These are phyloP conservation scores for Fusarium siculi DNA, from an alignment of 2,329 filamentous ascomycete species.

Conservation along the genomic window DNA sequence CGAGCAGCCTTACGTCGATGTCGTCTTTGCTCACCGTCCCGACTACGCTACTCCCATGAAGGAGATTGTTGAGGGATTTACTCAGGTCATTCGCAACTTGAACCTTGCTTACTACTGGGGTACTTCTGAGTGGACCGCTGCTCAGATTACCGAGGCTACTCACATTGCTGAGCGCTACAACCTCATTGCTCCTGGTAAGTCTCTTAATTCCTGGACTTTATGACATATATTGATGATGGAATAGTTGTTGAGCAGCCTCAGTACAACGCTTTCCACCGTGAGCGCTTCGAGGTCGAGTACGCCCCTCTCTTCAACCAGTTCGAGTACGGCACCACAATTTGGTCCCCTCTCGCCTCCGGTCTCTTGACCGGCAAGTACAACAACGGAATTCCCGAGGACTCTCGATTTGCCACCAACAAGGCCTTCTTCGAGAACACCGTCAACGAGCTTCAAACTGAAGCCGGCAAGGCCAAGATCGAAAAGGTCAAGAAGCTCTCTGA, in stretches of 20 bases:
- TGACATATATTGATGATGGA: too few species aligned
- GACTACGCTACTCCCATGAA: conserved; percentile 42
- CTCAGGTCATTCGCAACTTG: conserved; percentile 42
- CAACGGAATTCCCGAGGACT: conserved; percentile 64
- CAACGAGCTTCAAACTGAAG: conserved; percentile 24
- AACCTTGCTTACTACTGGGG: conserved; percentile 54
- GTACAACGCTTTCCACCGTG: conserved; percentile 71
- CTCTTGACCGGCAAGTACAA: conserved; percentile 75
- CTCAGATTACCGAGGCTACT: conserved; percentile 70
- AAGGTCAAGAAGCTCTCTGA: conserved; percentile 40
- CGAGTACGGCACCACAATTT: conserved; percentile 69
- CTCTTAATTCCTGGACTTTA: too few species aligned
- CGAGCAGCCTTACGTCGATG: conserved; percentile 42
- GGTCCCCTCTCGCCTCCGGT: conserved; percentile 65
- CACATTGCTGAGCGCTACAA: conserved; percentile 66
- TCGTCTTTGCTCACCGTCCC: conserved; percentile 43
- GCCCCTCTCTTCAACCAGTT: conserved; percentile 67
- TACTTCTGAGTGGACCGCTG: conserved; percentile 74
- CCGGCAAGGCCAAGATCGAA: conserved; percentile 43
- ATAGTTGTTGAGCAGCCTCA: conserved; percentile 69
- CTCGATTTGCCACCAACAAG: conserved; percentile 59
- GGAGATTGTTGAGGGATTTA: conserved; percentile 44
- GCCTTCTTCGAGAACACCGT: conserved; percentile 30
- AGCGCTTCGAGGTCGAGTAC: conserved; percentile 72
- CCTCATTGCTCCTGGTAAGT: conserved; percentile 64